Evolutionary conservation across 164 flowering plant species (phyloP).

Genomic region (Nelumbo lutea): DNA sequence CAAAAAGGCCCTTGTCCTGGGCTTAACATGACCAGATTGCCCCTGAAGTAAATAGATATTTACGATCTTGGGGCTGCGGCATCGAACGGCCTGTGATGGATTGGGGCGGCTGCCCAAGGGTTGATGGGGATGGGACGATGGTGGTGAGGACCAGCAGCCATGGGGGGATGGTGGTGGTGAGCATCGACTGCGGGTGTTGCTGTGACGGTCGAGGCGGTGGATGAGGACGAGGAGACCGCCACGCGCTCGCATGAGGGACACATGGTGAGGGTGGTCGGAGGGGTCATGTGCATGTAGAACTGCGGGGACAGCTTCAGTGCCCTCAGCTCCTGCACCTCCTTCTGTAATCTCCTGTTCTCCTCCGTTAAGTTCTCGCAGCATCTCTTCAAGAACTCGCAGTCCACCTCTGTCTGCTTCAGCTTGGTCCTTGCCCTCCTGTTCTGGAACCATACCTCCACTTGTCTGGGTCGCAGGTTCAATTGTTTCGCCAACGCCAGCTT

Average conservation of each 20-base stretch:
- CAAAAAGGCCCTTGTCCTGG: background rate
- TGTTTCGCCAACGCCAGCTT: slow-evolving; percentile 74
- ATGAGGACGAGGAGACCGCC: slow-evolving; percentile 32
- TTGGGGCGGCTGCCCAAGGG: slow-evolving; percentile 35
- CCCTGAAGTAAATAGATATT: background rate
- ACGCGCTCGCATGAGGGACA: slow-evolving; percentile 88
- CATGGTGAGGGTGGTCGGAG: slow-evolving; percentile 82
- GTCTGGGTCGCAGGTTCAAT: slow-evolving; percentile 63
- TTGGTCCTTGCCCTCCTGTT: slow-evolving; percentile 90
- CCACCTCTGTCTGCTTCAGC: slow-evolving; percentile 86
- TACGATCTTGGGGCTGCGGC: slow-evolving; percentile 23
- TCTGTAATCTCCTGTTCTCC: slow-evolving; percentile 69
- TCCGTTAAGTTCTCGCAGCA: slow-evolving; percentile 81
- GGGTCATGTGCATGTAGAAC: slow-evolving; percentile 77
- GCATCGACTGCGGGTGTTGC: background rate
- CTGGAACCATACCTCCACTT: slow-evolving; percentile 90
- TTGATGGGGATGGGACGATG: slow-evolving; percentile 24
- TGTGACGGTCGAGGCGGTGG: slow-evolving; percentile 4
- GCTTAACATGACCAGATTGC: slow-evolving; percentile 13
- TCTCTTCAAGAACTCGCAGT: slow-evolving; percentile 72
- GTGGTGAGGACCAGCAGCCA: slow-evolving; percentile 6
- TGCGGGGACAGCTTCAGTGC: slow-evolving; percentile 77
- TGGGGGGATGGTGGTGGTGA: background rate
- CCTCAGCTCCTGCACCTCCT: slow-evolving; percentile 73
- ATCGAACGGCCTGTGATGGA: slow-evolving; percentile 29